A percentile compares a stretch with the other conserved stretches of the same genome.
Evolutionary conservation across 1,284 basidiomycete species (phyloP).

Genomic region (Paramarasmius palmivorus): DNA sequence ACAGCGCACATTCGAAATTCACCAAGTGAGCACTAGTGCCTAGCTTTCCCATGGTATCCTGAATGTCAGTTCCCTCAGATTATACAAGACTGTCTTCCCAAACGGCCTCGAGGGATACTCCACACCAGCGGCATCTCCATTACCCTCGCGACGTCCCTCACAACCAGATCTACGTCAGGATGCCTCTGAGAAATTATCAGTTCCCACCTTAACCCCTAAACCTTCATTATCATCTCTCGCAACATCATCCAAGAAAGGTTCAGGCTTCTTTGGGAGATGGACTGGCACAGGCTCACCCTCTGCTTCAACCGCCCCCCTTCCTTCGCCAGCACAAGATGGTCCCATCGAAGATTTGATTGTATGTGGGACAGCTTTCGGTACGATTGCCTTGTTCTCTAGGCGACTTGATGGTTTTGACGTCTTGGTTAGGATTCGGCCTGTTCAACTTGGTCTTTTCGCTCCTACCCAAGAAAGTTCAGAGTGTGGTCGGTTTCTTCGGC

Average conservation of each 20-base stretch:
- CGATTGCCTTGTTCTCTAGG: slow-evolving; percentile 14
- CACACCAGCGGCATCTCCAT: slow-evolving; percentile 47
- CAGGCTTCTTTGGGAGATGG: slow-evolving; percentile 40
- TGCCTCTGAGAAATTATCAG: slow-evolving; percentile 20
- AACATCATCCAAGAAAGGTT: slow-evolving; percentile 28
- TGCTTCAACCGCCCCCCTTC: slow-evolving; percentile 19
- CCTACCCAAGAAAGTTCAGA: slow-evolving; percentile 70
- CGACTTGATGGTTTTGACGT: slow-evolving; percentile 4
- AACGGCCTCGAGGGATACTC: slow-evolving; percentile 55
- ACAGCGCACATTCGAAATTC: slow-evolving; percentile 72
- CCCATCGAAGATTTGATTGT: slow-evolving; percentile 71
- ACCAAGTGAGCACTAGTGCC: slow-evolving; percentile 40
- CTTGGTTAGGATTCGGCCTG: slow-evolving; percentile 54
- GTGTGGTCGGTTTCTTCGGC: slow-evolving; percentile 67
- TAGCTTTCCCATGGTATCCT: background rate
- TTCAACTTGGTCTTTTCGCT: slow-evolving; percentile 80
- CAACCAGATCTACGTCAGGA: slow-evolving; percentile 14
- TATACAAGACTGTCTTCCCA: slow-evolving; percentile 76
- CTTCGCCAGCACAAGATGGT: slow-evolving; percentile 39
- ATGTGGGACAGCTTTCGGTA: slow-evolving; percentile 75
- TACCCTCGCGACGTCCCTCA: slow-evolving; percentile 40
- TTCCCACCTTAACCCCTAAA: slow-evolving; percentile 1
- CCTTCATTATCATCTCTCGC: slow-evolving; percentile 19
- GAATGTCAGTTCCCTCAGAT: slow-evolving; percentile 32
- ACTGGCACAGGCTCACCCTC: slow-evolving; percentile 18